Percentiles rank a stretch among this genome's conserved stretches.
Conservation (phyloP, 495 filamentous ascomycete species). For the Aspergillus haitiensis region DNA sequence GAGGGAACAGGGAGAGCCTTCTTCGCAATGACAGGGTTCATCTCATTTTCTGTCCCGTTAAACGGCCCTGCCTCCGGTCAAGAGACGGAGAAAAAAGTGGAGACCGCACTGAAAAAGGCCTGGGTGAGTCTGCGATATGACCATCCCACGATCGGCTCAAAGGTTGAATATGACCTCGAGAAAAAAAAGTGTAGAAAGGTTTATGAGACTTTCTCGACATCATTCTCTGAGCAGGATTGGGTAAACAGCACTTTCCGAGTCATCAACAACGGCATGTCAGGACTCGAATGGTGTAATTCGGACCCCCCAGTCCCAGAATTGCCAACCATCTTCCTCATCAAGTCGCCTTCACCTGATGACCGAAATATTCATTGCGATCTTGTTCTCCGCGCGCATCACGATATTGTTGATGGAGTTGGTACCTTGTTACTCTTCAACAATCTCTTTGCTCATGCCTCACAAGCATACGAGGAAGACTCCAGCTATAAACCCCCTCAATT, state of each 20-base stretch:
- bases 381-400: slow-evolving; percentile 46
- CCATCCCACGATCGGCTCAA: slow-evolving; percentile 45
- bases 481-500: slow-evolving; percentile 15
- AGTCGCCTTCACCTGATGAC: slow-evolving; percentile 3
- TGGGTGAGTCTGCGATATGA: slow-evolving; percentile 45
- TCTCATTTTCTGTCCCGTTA: slow-evolving; percentile 20
- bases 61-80: background rate
- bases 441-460: slow-evolving; percentile 22
- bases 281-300: slow-evolving; percentile 42
- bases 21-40: slow-evolving; percentile 39
- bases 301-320: slow-evolving; percentile 38
- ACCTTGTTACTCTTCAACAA: slow-evolving; percentile 38
- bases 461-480: slow-evolving; percentile 13
- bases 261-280: slow-evolving; percentile 29
- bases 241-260: slow-evolving; percentile 36
- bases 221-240: slow-evolving; percentile 29
- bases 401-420: slow-evolving; percentile 52
- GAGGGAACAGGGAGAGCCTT: slow-evolving; percentile 39
- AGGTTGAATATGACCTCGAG: slow-evolving; percentile 26
- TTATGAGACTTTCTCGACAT: slow-evolving; percentile 30
- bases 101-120: slow-evolving; percentile 35
- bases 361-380: slow-evolving; percentile 29
- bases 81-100: slow-evolving; percentile 15
- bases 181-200: slow-evolving; percentile 36
- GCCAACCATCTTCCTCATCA: slow-evolving; percentile 43